phyloP scores from a whole-genome alignment of 2,329 filamentous ascomycete genomes.

The Rhynchosporium secalis region DNA sequence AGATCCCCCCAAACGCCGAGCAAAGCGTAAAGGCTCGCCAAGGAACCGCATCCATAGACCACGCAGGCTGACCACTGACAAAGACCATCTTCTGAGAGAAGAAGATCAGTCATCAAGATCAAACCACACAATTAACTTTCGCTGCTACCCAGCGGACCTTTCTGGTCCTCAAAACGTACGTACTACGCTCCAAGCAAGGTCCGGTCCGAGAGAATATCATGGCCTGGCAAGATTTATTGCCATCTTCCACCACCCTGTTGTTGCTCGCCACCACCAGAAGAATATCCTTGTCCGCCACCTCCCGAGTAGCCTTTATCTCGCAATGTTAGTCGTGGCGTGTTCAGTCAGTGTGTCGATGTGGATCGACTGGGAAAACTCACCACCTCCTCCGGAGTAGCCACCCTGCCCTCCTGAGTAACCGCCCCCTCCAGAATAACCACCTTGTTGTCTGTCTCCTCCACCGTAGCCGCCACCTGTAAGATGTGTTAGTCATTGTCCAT shows the following conservation, averaged over 20 bases:
- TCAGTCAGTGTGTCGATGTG: conserved; percentile 14
- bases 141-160: conserved; percentile 40
- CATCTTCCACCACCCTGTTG: conserved; percentile 36
- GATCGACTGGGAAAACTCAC: conserved; percentile 27
- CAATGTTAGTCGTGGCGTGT: conserved; percentile 27
- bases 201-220: conserved; percentile 35
- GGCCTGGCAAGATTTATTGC: conserved; percentile 28
- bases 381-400: conserved; percentile 36
- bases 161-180: conserved; percentile 36
- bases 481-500: conserved; percentile 43
- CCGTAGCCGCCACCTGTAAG: conserved; percentile 37
- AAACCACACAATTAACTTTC: conserved; percentile 40
- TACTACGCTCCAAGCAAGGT: conserved; percentile 30
- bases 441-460: conserved; percentile 56
- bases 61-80: conserved; percentile 33
- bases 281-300: conserved; percentile 33
- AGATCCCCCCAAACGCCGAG: conserved; percentile 39
- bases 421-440: conserved; percentile 42
- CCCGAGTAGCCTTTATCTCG: conserved; percentile 33
- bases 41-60: conserved; percentile 39
- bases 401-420: conserved; percentile 42
- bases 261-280: conserved; percentile 34
- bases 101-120: conserved; percentile 28
- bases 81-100: conserved; percentile 24
- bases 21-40: conserved; percentile 37